Evolutionary conservation across 2,329 filamentous ascomycete genomes (phyloP).

Genomic region (Daldinia sp.): DNA sequence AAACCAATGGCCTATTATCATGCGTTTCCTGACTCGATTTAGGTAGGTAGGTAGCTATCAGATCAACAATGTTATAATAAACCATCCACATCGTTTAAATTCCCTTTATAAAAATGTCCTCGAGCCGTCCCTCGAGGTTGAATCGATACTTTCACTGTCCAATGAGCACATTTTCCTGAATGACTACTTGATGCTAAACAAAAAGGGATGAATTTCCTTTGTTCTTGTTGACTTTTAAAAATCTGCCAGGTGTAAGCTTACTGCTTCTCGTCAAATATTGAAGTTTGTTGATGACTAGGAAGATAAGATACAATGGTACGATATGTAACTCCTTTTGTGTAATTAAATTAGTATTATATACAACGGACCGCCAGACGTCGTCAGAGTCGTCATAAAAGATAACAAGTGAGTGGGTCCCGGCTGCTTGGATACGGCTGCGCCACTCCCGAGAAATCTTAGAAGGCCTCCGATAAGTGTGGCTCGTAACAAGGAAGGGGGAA

Average conservation of each 20-base stretch:
- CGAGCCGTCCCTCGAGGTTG: neutral
- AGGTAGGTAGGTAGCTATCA: neutral
- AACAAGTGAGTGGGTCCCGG: neutral
- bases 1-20: neutral
- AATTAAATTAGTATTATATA: neutral
- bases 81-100: neutral
- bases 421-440: slow-evolving; percentile 3
- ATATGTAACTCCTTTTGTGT: too few relatives aligned
- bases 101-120: neutral
- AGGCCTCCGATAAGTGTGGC: slow-evolving; percentile 32
- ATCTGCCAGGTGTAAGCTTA: neutral
- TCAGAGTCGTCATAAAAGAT: neutral
- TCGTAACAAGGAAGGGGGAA: slow-evolving; percentile 4
- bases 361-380: neutral
- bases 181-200: neutral
- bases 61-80: neutral
- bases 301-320: neutral
- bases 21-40: neutral
- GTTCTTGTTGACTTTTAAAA: neutral
- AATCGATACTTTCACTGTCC: neutral
- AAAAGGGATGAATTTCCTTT: neutral
- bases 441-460: slow-evolving; percentile 14
- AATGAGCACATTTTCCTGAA: neutral
- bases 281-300: neutral
- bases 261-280: neutral